phyloP scores from a whole-genome alignment of 202 grass and related monocot genomes.

The Thinopyrum obtusiflorum region DNA sequence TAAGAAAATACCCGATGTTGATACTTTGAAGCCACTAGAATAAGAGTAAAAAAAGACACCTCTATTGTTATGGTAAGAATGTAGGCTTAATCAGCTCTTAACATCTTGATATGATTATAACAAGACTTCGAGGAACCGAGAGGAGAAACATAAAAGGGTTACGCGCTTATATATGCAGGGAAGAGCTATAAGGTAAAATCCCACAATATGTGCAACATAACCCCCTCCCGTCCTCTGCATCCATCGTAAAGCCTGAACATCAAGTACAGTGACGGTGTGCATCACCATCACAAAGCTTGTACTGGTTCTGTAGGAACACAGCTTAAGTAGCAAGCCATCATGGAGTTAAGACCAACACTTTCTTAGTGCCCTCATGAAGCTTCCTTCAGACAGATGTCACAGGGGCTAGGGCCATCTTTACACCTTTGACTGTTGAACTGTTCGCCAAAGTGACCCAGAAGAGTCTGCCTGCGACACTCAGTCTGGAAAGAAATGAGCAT shows the following conservation, averaged over 20 bases:
- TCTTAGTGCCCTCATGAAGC: slow-evolving; percentile 30
- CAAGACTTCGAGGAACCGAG: not conserved
- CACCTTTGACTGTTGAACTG: slow-evolving; percentile 57
- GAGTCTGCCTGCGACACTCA: slow-evolving; percentile 74
- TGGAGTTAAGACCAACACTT: not conserved
- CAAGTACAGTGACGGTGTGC: not conserved
- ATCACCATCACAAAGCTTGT: not conserved
- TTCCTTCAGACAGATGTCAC: slow-evolving; percentile 75
- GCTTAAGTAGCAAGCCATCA: not conserved
- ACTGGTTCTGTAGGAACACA: not conserved
- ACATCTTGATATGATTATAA: not conserved
- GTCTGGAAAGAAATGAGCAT: slow-evolving; percentile 31
- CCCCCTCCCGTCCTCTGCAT: not conserved
- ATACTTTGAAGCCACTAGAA: not conserved
- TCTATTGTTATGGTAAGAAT: not conserved
- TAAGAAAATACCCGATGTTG: too few relatives aligned
- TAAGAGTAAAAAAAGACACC: not conserved
- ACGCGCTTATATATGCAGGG: not conserved
- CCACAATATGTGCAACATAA: not conserved
- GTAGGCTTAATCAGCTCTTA: not conserved
- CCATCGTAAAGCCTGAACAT: not conserved
- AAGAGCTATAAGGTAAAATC: not conserved
- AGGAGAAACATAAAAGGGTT: not conserved
- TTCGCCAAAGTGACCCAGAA: slow-evolving; percentile 79
- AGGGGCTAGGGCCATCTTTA: slow-evolving; percentile 64